phyloP scores from a whole-genome alignment of 73 alveolate species.

The Paramecium tetraurelia region DNA sequence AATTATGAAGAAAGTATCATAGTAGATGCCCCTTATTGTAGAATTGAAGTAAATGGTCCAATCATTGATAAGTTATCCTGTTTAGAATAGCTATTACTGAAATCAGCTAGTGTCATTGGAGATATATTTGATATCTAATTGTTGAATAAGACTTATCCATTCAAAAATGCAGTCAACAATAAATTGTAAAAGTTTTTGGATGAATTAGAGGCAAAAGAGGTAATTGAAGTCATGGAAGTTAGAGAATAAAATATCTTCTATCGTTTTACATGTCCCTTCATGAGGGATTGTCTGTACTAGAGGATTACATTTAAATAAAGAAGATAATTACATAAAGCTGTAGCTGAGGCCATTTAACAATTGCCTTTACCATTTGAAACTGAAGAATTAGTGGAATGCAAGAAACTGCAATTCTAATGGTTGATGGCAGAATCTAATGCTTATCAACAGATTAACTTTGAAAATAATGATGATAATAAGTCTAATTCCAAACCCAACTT shows the following conservation, averaged over 20 bases:
- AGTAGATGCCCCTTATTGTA: conserved; percentile 52
- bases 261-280: conserved; percentile 46
- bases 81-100: conserved; percentile 33
- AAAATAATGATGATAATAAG: not conserved
- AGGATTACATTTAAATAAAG: conserved; percentile 49
- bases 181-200: conserved; percentile 12
- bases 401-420: conserved; percentile 56
- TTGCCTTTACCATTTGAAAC: conserved; percentile 28
- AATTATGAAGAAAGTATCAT: conserved; percentile 45
- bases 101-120: conserved; percentile 52
- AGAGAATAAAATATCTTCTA: conserved; percentile 48
- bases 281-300: conserved; percentile 50
- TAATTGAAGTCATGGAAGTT: conserved; percentile 54
- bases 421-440: conserved; percentile 48
- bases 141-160: conserved; percentile 40
- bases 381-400: conserved; percentile 50
- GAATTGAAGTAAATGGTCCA: conserved; percentile 52
- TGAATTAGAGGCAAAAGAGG: conserved; percentile 27
- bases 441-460: not conserved
- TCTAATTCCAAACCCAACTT: not conserved
- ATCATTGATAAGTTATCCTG: conserved; percentile 52
- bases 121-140: conserved; percentile 55
- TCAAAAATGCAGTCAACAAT: conserved; percentile 36
- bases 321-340: conserved; percentile 53
- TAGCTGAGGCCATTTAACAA: conserved; percentile 51